Conservation (phyloP, 352 stramenopile genomes). For the Phytophthora ramorum region DNA sequence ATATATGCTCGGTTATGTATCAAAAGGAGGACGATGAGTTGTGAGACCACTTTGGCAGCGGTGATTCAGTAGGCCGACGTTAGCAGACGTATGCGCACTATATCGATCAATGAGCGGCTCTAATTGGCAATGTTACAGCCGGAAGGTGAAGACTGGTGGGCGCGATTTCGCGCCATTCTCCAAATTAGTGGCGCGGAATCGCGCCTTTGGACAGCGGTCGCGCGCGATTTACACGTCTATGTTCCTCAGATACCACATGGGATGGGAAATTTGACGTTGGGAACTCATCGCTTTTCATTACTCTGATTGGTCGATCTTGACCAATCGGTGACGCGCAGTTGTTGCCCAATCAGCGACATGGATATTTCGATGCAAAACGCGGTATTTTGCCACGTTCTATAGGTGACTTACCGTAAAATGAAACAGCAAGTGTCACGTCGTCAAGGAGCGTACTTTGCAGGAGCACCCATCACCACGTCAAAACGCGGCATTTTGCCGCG, state of each 20-base stretch:
- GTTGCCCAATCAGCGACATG: conserved; percentile 4
- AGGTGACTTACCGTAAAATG: not conserved
- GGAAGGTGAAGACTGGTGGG: too few species aligned
- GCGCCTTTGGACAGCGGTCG: too few species aligned
- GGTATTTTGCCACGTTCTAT: conserved; percentile 2
- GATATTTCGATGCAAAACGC: not conserved
- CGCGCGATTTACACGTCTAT: not conserved
- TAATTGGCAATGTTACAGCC: too few species aligned
- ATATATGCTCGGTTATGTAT: not conserved
- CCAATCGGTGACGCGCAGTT: conserved; percentile 4
- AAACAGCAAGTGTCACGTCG: not conserved
- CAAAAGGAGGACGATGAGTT: too few species aligned
- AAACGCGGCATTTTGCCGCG: conserved; percentile 13
- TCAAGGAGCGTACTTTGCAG: not conserved
- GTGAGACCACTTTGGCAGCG: too few species aligned
- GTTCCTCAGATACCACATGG: not conserved
- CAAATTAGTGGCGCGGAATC: too few species aligned
- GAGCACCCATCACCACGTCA: conserved; percentile 1
- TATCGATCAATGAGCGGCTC: too few species aligned
- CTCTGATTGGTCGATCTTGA: conserved; percentile 1
- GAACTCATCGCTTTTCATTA: not conserved
- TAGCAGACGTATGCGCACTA: too few species aligned
- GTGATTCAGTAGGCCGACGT: too few species aligned
- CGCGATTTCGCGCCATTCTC: too few species aligned
- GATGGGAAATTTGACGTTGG: conserved; percentile 2